Evolutionary conservation across 208 protist species (phyloP).

Genomic region (Leishmania arabica): DNA sequence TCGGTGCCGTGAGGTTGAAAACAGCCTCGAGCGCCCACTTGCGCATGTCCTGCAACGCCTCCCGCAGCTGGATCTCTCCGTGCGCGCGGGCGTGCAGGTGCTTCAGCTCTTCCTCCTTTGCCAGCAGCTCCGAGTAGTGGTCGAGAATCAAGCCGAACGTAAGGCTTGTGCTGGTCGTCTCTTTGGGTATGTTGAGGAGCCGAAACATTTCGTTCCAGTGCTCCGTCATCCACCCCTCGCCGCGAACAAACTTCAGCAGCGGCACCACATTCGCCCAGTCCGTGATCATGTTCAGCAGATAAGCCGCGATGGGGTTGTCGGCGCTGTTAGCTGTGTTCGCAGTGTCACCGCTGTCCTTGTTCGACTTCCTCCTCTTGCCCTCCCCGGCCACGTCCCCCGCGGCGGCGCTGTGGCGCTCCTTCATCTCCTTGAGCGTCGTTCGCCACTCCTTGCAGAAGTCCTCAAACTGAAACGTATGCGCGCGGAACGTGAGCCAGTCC

Average conservation of each 20-base stretch:
- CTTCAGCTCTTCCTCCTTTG: conserved; percentile 89
- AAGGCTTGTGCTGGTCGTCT: conserved; percentile 78
- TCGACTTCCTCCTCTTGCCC: not conserved
- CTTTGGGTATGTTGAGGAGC: conserved; percentile 82
- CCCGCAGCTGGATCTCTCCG: conserved; percentile 95
- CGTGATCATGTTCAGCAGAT: conserved; percentile 72
- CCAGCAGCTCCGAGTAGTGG: conserved; percentile 66
- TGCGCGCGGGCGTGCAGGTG: conserved; percentile 91
- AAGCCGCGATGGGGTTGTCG: conserved; percentile 55
- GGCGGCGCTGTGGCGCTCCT: not conserved
- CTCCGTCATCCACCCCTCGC: conserved; percentile 95
- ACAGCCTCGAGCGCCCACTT: conserved; percentile 88
- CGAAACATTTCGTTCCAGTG: conserved; percentile 97
- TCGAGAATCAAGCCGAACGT: conserved; percentile 92
- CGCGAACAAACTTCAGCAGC: conserved; percentile 91
- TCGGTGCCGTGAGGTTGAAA: conserved; percentile 88
- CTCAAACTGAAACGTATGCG: conserved; percentile 92
- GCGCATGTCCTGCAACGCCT: conserved; percentile 95
- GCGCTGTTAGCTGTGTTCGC: conserved; percentile 2
- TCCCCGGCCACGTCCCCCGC: not conserved
- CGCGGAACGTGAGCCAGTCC: conserved; percentile 96
- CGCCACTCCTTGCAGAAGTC: conserved; percentile 94
- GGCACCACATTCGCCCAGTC: conserved; percentile 74
- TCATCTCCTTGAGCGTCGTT: conserved; percentile 35
- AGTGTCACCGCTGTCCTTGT: conserved; percentile 1